Evolutionary conservation across 805 yeast genomes (phyloP).

Genomic region (Metschnikowia hibisci): DNA sequence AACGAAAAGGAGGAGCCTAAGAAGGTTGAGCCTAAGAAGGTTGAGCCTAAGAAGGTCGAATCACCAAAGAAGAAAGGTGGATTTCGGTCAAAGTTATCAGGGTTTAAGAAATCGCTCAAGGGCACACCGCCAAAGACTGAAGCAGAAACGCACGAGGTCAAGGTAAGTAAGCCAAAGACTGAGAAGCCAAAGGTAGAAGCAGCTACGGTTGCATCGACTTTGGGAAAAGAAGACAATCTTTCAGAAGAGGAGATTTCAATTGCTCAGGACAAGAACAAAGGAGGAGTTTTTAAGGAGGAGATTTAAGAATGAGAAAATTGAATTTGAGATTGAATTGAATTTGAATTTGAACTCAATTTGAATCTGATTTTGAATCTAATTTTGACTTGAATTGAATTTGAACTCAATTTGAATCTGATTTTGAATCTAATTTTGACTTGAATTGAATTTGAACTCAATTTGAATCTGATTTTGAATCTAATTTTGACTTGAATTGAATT

Average conservation of each 20-base stretch:
- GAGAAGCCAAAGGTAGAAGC: conserved; percentile 11
- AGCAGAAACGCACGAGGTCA: neutral
- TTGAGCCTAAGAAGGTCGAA: conserved; percentile 1
- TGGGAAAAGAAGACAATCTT: conserved; percentile 8
- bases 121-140: neutral
- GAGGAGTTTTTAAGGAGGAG: conserved; percentile 42
- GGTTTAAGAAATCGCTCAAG: conserved; percentile 4
- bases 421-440: too few species aligned
- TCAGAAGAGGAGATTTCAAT: conserved; percentile 31
- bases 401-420: too few species aligned
- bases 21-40: neutral
- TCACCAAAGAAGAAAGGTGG: conserved; percentile 12
- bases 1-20: conserved; percentile 1
- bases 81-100: conserved; percentile 14
- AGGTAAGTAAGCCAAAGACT: conserved; percentile 5
- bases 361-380: too few species aligned
- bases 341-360: too few species aligned
- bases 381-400: too few species aligned
- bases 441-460: too few species aligned
- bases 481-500: too few species aligned
- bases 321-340: too few species aligned
- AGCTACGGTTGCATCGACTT: conserved; percentile 6
- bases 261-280: conserved; percentile 25
- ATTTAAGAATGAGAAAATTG: conserved; percentile 25
- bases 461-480: too few species aligned